Evolutionary conservation across 441 rosid genomes (phyloP), one percentile per base, ranked within the genome.

Genomic region (Pelargonium australe): DNA sequence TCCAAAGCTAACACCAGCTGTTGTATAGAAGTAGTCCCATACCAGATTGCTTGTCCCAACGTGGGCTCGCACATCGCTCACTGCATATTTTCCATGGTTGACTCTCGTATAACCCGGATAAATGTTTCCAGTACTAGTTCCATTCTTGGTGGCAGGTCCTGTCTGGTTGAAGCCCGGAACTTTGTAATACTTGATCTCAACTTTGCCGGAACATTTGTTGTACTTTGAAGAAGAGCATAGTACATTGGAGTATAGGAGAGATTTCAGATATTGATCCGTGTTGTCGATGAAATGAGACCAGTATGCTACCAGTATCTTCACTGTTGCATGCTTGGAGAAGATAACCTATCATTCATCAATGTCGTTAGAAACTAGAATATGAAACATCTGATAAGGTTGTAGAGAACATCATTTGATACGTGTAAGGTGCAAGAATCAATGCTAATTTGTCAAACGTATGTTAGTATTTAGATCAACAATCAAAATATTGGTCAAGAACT

Each of bases 21-120:
- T 93, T 0, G 90, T 74, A 43, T 81, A 93, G 81, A 93, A 90
- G 75, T 93, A 93, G 69, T 93, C 98, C 97, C 98, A 87, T 1
- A 91, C 78, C 2, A 91, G 91, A 77, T 93, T 91, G 64, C 92
- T 91, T 0, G 97, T 88, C 41, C 97, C 86, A 6, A 93, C 75
- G 63, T 91, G 97, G 16, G 91, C 93, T 73, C 92, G 80, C 2
- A 79, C 75, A 19, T 89, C 82, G 8, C 89, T 89, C 0, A 85
- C 96, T 1, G 85, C 95, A 43, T 90, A 86, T 71, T 93, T 90
- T 60, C 95, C 92, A 47, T 93, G 98, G 71, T 89, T 90, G 23
- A 93, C 91, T 67, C 95, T 82, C 3, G 92, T 79, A 73, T 55
- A 87, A 8, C 75, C 91, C 0, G 96, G 98, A 60, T 82, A 93